Conservation (phyloP, 2,329 filamentous ascomycete species). For the Nothopassalora personata region DNA sequence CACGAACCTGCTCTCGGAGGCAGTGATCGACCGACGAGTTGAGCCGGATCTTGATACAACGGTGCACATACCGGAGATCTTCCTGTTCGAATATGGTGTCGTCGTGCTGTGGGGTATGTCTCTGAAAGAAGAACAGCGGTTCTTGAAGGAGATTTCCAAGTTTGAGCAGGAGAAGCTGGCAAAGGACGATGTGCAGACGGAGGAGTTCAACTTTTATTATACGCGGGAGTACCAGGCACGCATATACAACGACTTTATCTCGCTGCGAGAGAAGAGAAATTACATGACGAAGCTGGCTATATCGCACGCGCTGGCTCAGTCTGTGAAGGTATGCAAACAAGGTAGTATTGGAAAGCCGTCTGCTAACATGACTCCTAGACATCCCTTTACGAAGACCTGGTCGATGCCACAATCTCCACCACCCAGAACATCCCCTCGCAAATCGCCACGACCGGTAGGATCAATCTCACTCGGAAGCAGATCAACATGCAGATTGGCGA, state of each 20-base stretch:
- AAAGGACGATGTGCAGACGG: conserved; percentile 84
- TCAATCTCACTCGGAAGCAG: conserved; percentile 77
- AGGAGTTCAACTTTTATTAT: conserved; percentile 99
- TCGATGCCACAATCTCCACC: conserved; percentile 86
- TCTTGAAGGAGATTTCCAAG: conserved; percentile 88
- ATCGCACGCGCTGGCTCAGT: conserved; percentile 90
- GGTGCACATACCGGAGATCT: conserved; percentile 89
- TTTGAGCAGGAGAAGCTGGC: conserved; percentile 89
- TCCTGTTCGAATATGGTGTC: conserved; percentile 95
- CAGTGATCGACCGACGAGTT: conserved; percentile 22
- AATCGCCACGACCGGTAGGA: conserved; percentile 87
- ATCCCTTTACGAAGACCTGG: conserved; percentile 90
- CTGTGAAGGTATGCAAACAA: conserved; percentile 64
- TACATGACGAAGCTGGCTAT: conserved; percentile 98
- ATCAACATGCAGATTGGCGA: conserved; percentile 99
- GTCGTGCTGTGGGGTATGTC: conserved; percentile 99
- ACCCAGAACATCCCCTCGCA: conserved; percentile 91
- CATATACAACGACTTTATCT: conserved; percentile 99
- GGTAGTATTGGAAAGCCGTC: background rate
- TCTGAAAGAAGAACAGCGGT: conserved; percentile 77
- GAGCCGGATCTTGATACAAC: conserved; percentile 75
- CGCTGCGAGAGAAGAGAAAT: conserved; percentile 83
- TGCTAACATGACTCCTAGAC: conserved; percentile 51
- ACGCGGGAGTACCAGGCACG: conserved; percentile 94
- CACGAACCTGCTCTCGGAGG: conserved; percentile 4